Percentiles rank a stretch among this genome's conserved stretches.
phyloP scores from a whole-genome alignment of 2,329 filamentous ascomycete genomes.

The Fusarium chuoi region DNA sequence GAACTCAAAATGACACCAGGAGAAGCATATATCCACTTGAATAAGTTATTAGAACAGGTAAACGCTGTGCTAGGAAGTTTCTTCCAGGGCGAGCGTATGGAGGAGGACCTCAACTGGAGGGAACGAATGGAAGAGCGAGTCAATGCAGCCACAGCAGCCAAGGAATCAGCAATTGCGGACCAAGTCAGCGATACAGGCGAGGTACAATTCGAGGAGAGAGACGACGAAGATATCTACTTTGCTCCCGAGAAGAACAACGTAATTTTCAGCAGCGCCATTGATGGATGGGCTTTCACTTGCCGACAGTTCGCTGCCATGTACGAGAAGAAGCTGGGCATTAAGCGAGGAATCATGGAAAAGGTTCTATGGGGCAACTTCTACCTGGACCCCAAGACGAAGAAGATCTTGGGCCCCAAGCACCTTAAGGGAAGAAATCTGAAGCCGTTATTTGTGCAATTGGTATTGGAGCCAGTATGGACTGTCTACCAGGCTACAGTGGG shows the following conservation, averaged over 20 bases:
- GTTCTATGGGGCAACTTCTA: conserved; percentile 98
- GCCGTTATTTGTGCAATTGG: conserved; percentile 96
- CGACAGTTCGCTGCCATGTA: conserved; percentile 93
- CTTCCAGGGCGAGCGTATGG: conserved; percentile 98
- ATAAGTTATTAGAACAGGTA: conserved; percentile 90
- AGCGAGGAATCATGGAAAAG: conserved; percentile 86
- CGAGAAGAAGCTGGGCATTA: conserved; percentile 97
- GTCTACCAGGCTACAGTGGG: conserved; percentile 92
- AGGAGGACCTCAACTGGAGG: conserved; percentile 95
- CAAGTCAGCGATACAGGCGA: conserved; percentile 66
- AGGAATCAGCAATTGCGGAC: conserved; percentile 60
- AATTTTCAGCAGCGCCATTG: conserved; percentile 96
- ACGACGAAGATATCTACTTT: conserved; percentile 98
- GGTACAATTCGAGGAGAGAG: conserved; percentile 83
- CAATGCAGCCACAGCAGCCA: conserved; percentile 74
- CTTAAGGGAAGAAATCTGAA: conserved; percentile 91
- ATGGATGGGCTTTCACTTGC: conserved; percentile 99
- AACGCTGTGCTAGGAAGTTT: conserved; percentile 98
- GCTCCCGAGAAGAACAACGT: conserved; percentile 98
- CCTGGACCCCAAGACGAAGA: conserved; percentile 95
- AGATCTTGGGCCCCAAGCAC: conserved; percentile 89
- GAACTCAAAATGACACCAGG: conserved; percentile 92
- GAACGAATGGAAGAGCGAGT: conserved; percentile 90
- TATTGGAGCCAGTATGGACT: conserved; percentile 95
- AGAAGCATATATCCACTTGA: conserved; percentile 91